Evolutionary conservation across 1,284 basidiomycete species (phyloP), one percentile per base, ranked within the genome.

Genomic region (Fomitopsis schrenkii): DNA sequence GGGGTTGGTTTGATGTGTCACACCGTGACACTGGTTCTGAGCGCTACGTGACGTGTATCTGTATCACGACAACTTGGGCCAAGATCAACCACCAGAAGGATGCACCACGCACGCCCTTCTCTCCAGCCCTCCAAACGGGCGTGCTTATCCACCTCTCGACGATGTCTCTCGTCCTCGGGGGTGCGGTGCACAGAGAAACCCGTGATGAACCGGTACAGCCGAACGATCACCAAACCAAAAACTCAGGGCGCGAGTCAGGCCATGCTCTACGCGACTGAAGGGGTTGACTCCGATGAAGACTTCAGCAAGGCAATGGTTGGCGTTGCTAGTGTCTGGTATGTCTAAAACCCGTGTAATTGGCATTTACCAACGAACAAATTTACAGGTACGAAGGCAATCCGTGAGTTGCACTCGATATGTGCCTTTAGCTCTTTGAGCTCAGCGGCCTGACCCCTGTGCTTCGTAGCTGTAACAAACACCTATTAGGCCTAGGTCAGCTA

Each of bases 181-280:
- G 58, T 78, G 63, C 71, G 64, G 75, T 78, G 76, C 40, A 71
- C 75, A 17, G 81, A 83, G 48, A 80, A 79, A 44, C 79, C 80
- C 12, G 66, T 89, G 66, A 79, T 96, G 80, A 98, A 98, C 76
- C 83, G 91, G 60, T 89, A 94, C 80, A 94, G 91, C 71, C 81
- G 88, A 67, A 82, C 81, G 22, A 83, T 97, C 69, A 97, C 95
- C 12, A 86, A 91, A 72, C 90, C 93, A 35, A 98, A 98, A 75
- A 88, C 88, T 70, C 95, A 98, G 74, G 95, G 93, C 53, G 95
- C 95, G 46, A 94, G 92, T 71, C 95, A 97, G 85, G 95, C 95
- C 33, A 98, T 98, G 95, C 78, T 98, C 55, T 98, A 95, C 75
- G 95, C 95, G 22, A 98, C 95, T 1, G 95, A 97, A 33, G 95